Evolutionary conservation across 257 asterid species (phyloP), one percentile per base, ranked within the genome.

Genomic region (Marsdenia floribunda): DNA sequence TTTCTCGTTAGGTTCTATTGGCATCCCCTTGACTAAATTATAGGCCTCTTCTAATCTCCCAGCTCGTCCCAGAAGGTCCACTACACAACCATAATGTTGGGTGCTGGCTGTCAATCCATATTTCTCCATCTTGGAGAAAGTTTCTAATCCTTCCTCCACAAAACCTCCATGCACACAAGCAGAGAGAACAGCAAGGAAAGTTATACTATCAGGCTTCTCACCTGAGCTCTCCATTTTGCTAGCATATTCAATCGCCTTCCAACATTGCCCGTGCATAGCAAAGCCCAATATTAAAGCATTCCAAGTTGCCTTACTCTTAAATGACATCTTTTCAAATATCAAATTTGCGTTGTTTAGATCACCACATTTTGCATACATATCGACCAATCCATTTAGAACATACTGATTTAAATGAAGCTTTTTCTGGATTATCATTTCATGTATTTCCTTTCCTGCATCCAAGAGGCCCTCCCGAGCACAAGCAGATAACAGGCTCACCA

Each of bases 291-390:
- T 88, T 72, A 91, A 69, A 71, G 91, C 82, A 73, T 89, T 93
- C 96, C 98, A 93, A 67, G 91, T 42, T 26, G 91, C 79, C 35
- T 55, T 75, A 38, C 71, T 83, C 72, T 78, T 86, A 3, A 55
- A 24, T 1, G 69, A n/a, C 75, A 85, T 82, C 54, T 76, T 86
- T 52, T 89, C 87, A 77, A 91, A 91, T 53, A 89, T 82, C 85
- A 81, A 68, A 46, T 76, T 76, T 47, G 95, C 96, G 24, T 79
- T 81, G 38, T 54, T 74, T 68, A 93, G 74, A 78, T 90, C 97
- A 44, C 97, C 97, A 70, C 97, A 93, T 87, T 91, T 93, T 22
- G 92, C 91, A 77, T 91, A 91, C 98, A 93, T 93, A 83, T 93
- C 98, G 21, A 91, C 83, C 71, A 93, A 83, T 1, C 87, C 97